These are phyloP conservation scores for Malbranchea zuffiana DNA, from an alignment of 2,329 filamentous ascomycete genomes.

Conservation along the genomic window DNA sequence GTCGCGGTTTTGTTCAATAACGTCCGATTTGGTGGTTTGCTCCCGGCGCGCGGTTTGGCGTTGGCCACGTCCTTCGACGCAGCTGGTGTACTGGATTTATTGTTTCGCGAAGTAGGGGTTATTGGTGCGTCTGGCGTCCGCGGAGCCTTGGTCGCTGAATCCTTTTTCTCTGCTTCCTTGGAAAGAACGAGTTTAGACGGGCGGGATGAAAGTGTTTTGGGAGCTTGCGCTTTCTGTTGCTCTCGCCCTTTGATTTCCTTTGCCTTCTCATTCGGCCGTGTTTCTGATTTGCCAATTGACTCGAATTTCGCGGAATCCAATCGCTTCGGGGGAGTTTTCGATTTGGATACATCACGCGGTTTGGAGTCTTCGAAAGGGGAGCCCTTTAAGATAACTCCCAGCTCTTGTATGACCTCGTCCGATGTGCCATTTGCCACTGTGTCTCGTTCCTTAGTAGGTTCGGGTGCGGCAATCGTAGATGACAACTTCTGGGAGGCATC, in stretches of 20 bases:
- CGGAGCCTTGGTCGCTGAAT: constrained; percentile 7
- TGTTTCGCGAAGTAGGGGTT: constrained; percentile 16
- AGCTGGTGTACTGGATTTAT: constrained; percentile 15
- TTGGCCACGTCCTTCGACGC: constrained; percentile 5
- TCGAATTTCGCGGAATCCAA: constrained; percentile 8
- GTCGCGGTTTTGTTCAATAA: constrained; percentile 18
- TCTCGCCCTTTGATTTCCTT: constrained; percentile 4
- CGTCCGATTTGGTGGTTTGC: constrained; percentile 20
- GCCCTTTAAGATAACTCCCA: constrained; percentile 24
- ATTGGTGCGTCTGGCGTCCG: constrained; percentile 16
- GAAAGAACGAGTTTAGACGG: constrained; percentile 24
- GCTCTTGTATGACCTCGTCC: constrained; percentile 8
- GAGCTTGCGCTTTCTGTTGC: background rate
- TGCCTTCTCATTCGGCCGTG: constrained; percentile 12
- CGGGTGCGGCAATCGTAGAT: background rate
- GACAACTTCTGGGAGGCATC: constrained; percentile 1
- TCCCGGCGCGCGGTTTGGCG: constrained; percentile 1
- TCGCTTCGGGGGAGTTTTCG: constrained; percentile 3
- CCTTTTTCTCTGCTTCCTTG: constrained; percentile 22
- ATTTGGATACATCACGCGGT: constrained; percentile 8
- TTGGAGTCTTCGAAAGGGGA: constrained; percentile 20
- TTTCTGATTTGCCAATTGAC: constrained; percentile 1
- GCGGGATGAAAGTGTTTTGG: constrained; percentile 18
- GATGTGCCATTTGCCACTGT: constrained; percentile 3
- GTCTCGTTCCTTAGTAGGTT: background rate